Evolutionary conservation across 2,329 filamentous ascomycete species (phyloP).

Genomic region (Beauveria sp.): DNA sequence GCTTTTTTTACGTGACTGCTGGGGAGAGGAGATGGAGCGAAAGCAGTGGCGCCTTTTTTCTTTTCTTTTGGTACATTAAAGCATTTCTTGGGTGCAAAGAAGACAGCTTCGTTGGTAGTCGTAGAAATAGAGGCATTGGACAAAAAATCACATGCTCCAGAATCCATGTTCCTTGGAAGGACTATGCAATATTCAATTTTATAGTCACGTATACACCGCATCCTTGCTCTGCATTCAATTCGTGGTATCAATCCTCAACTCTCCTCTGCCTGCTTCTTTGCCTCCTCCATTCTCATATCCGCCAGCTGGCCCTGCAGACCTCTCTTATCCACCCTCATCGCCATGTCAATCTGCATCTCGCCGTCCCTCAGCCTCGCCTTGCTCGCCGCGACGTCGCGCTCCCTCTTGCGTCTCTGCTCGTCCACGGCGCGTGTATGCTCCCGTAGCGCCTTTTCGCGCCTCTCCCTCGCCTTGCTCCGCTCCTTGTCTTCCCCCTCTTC

Average conservation of each 20-base stretch:
- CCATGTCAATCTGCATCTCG: constrained; percentile 59
- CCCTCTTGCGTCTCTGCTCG: constrained; percentile 54
- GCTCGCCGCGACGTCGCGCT: constrained; percentile 51
- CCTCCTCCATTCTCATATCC: constrained; percentile 20
- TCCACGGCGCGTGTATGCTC: constrained; percentile 56
- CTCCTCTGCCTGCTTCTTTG: constrained; percentile 14
- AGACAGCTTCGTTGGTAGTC: background rate
- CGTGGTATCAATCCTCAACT: constrained; percentile 12
- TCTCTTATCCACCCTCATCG: constrained; percentile 61
- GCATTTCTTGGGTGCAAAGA: background rate
- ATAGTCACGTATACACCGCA: background rate
- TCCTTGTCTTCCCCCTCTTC: constrained; percentile 37
- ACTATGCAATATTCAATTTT: too few relatives aligned
- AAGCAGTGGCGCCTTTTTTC: background rate
- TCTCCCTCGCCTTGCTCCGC: constrained; percentile 38
- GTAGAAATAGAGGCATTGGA: background rate
- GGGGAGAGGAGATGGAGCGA: background rate
- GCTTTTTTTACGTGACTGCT: background rate
- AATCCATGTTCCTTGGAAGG: too few relatives aligned
- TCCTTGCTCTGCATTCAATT: background rate
- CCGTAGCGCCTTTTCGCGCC: constrained; percentile 58
- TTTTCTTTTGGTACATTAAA: too few relatives aligned
- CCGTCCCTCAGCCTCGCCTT: constrained; percentile 57
- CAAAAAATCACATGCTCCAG: background rate
- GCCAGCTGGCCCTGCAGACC: constrained; percentile 56